A percentile compares a stretch with the other conserved stretches of the same genome.
phyloP scores from a whole-genome alignment of 2,329 filamentous ascomycete genomes.

The Didymella glomerata region DNA sequence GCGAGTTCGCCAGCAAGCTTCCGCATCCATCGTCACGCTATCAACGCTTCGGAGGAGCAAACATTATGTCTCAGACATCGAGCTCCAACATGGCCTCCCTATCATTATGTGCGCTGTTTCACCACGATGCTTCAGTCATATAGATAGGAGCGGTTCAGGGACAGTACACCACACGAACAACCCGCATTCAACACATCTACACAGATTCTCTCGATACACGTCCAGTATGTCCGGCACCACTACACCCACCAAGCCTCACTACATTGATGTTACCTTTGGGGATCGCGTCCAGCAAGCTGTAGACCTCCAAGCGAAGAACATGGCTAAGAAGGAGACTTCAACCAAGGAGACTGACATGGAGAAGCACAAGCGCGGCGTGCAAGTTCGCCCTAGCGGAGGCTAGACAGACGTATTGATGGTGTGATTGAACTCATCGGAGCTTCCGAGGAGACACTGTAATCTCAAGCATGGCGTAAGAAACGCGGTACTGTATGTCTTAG shows the following conservation, averaged over 20 bases:
- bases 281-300: not conserved
- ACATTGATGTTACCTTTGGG: not conserved
- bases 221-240: not conserved
- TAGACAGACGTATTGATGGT: not conserved
- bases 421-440: not conserved
- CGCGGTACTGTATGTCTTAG: not conserved
- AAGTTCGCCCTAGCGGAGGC: slow-evolving; percentile 1
- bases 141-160: not conserved
- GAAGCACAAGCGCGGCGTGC: slow-evolving; percentile 2
- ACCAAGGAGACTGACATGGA: slow-evolving; percentile 2
- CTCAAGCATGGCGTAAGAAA: not conserved
- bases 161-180: not conserved
- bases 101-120: not conserved
- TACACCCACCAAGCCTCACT: not conserved
- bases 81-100: not conserved
- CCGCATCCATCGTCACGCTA: not conserved
- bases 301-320: not conserved
- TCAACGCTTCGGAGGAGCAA: not conserved
- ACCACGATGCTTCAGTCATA: not conserved
- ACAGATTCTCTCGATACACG: not conserved
- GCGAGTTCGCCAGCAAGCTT: too few relatives aligned
- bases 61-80: not conserved
- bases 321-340: not conserved
- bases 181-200: not conserved
- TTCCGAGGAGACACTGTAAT: too few relatives aligned